phyloP scores from a whole-genome alignment of 306 rosid genomes.

The Glycine latifolia region DNA sequence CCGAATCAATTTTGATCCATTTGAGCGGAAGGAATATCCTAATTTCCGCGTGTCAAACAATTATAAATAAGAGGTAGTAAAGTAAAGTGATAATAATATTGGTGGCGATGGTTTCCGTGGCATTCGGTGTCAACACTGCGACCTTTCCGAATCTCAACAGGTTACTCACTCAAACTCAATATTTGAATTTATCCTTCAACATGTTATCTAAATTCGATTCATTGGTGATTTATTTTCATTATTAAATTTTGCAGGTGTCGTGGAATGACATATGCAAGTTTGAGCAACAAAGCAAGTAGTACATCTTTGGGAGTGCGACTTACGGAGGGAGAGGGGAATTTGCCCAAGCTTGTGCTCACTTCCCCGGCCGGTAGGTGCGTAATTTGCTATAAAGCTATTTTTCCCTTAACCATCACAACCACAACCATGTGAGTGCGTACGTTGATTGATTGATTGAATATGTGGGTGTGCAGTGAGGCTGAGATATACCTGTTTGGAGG shows the following conservation, averaged over 20 bases:
- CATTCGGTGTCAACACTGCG: slow-evolving; percentile 56
- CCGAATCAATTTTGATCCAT: neutral
- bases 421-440: neutral
- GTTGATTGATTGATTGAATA: neutral
- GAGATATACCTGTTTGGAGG: slow-evolving; percentile 90
- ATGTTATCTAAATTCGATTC: no score
- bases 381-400: neutral
- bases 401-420: neutral
- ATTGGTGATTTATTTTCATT: no score
- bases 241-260: slow-evolving; percentile 39
- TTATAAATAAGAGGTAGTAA: no score
- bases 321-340: slow-evolving; percentile 85
- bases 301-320: slow-evolving; percentile 61
- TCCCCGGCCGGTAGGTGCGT: slow-evolving; percentile 81
- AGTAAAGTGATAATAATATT: no score
- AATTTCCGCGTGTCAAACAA: slow-evolving; percentile 17
- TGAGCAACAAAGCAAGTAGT: slow-evolving; percentile 49
- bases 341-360: slow-evolving; percentile 82
- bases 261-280: slow-evolving; percentile 70
- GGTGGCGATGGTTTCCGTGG: slow-evolving; percentile 56
- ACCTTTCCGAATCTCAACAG: slow-evolving; percentile 58
- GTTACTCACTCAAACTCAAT: slow-evolving; percentile 40
- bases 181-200: no score
- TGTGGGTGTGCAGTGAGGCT: slow-evolving; percentile 70
- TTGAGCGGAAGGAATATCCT: slow-evolving; percentile 38